These are phyloP conservation scores for Acanthamoeba lenticulata DNA, from an alignment of 208 protist genomes.

Conservation along the genomic window DNA sequence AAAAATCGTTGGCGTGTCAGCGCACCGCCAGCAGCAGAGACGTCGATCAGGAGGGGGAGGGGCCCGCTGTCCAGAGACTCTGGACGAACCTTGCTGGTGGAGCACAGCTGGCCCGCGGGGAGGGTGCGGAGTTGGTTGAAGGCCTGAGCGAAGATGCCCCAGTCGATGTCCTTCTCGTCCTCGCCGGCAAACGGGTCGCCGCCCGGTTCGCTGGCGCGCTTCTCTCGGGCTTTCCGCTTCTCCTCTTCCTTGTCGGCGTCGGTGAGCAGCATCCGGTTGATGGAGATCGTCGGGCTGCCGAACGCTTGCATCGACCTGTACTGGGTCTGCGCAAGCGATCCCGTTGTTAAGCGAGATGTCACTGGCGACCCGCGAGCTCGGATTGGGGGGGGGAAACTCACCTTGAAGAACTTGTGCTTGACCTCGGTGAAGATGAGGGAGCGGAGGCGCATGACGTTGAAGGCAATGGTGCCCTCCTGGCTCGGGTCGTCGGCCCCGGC, in stretches of 20 bases:
- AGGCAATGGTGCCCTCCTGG: neutral
- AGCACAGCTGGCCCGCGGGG: neutral
- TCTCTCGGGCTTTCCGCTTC: neutral
- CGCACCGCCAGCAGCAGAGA: neutral
- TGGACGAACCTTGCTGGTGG: neutral
- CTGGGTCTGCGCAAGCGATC: neutral
- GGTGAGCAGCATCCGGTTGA: conserved; percentile 41
- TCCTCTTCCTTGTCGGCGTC: conserved; percentile 8
- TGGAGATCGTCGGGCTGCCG: neutral
- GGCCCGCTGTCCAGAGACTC: neutral
- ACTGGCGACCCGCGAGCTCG: no score
- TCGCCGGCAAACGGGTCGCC: neutral
- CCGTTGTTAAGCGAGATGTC: no score
- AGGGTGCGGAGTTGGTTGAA: conserved; percentile 28
- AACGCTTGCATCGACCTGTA: neutral
- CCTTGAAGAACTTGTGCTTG: conserved; percentile 58
- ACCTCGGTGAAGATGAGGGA: conserved; percentile 38
- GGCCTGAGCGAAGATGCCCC: conserved; percentile 53
- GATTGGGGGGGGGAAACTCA: neutral
- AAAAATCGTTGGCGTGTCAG: neutral
- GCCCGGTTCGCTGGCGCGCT: neutral
- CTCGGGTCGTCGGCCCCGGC: neutral
- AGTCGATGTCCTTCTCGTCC: conserved; percentile 22
- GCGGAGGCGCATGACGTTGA: neutral
- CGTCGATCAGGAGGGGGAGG: neutral